These are phyloP conservation scores for Termitomyces bulborhizus DNA, from an alignment of 768 basidiomycete genomes.

Conservation along the genomic window DNA sequence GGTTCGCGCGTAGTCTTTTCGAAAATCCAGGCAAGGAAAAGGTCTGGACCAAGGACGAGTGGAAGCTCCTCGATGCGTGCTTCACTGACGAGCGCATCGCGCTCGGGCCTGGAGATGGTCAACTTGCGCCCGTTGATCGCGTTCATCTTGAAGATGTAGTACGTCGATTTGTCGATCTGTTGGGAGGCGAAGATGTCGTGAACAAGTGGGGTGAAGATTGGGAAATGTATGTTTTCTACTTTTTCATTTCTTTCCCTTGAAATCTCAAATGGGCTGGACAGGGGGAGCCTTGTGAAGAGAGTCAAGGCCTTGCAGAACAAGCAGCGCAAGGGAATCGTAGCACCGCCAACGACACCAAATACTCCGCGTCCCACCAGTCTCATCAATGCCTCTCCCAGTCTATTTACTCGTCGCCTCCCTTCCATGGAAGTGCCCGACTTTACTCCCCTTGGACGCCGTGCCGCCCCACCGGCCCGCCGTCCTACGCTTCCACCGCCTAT, in stretches of 20 bases:
- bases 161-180: conserved; percentile 43
- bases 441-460: conserved; percentile 37
- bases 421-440: conserved; percentile 47
- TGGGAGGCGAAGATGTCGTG: conserved; percentile 40
- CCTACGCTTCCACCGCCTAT: conserved; percentile 16
- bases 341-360: conserved; percentile 46
- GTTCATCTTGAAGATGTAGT: conserved; percentile 56
- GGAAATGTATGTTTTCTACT: conserved; percentile 41
- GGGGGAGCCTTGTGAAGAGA: conserved; percentile 46
- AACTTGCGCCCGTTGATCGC: conserved; percentile 39
- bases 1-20: background rate
- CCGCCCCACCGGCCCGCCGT: conserved; percentile 19
- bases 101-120: conserved; percentile 34
- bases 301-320: conserved; percentile 53
- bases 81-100: conserved; percentile 67
- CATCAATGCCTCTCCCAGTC: background rate
- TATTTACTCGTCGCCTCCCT: conserved; percentile 6
- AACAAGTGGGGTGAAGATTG: conserved; percentile 43
- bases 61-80: conserved; percentile 75
- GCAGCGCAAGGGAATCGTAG: conserved; percentile 50
- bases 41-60: conserved; percentile 70
- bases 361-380: conserved; percentile 15
- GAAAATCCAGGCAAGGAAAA: conserved; percentile 10
- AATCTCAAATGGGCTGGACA: conserved; percentile 17
- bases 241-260: background rate